Conservation (phyloP, 176 grass and related monocot species). For the Cenchrus fungigraminus region DNA sequence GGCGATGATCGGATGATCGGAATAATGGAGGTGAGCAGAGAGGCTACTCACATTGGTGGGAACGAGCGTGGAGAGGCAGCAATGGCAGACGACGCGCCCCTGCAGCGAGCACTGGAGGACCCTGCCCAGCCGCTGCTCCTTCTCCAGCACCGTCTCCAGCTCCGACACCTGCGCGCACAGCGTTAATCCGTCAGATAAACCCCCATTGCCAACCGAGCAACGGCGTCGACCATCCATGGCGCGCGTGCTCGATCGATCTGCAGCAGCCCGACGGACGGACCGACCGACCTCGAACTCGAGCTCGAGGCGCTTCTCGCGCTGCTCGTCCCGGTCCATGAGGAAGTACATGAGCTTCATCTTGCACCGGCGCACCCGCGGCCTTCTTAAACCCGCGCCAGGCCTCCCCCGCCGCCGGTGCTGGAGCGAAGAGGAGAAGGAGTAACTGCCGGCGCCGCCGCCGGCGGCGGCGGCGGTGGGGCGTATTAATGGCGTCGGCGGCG, state of each 20-base stretch:
- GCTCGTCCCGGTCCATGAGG: slow-evolving; percentile 68
- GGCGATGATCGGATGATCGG: neutral
- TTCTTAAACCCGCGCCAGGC: slow-evolving; percentile 39
- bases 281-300: slow-evolving; percentile 62
- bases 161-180: slow-evolving; percentile 54
- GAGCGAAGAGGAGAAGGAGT: slow-evolving; percentile 36
- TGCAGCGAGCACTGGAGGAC: slow-evolving; percentile 75
- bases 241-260: no score
- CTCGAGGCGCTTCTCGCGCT: slow-evolving; percentile 50
- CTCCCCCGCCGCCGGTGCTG: neutral
- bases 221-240: neutral
- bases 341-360: slow-evolving; percentile 73
- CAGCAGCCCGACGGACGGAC: no score
- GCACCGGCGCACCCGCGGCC: slow-evolving; percentile 35
- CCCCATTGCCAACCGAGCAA: no score
- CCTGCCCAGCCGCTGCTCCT: slow-evolving; percentile 72
- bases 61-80: slow-evolving; percentile 64
- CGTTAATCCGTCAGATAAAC: neutral
- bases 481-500: slow-evolving; percentile 58
- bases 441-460: slow-evolving; percentile 30
- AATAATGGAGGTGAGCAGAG: neutral
- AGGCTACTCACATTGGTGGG: slow-evolving; percentile 51
- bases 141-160: slow-evolving; percentile 67
- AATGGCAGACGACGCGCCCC: slow-evolving; percentile 65
- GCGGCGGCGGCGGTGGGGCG: slow-evolving; percentile 37